A percentile compares a stretch with the other conserved stretches of the same genome.
Evolutionary conservation across 1,139 yeast species (phyloP).

Genomic region (Hemisphaericaspora subhashii): DNA sequence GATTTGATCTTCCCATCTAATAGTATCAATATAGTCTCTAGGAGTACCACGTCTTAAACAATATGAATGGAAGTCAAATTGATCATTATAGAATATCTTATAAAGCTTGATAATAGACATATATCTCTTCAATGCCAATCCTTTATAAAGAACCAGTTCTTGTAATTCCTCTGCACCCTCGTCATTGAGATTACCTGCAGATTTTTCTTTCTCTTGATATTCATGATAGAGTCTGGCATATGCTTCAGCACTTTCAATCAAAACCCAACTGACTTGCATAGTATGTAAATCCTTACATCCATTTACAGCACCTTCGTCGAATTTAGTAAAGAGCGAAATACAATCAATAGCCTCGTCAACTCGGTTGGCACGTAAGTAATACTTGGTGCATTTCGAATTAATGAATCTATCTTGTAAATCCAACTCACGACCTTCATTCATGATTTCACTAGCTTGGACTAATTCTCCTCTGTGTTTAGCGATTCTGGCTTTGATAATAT

Average conservation of each 20-base stretch:
- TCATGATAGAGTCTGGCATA: conserved; percentile 44
- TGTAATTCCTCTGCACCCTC: conserved; percentile 22
- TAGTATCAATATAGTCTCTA: conserved; percentile 71
- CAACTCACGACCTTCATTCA: conserved; percentile 70
- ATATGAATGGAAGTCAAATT: conserved; percentile 91
- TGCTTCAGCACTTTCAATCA: conserved; percentile 83
- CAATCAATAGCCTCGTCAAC: conserved; percentile 74
- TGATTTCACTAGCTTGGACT: conserved; percentile 58
- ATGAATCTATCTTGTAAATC: conserved; percentile 91
- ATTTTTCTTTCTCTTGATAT: conserved; percentile 19
- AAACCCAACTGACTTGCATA: conserved; percentile 92
- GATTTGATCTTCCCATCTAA: conserved; percentile 78
- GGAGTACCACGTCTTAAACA: conserved; percentile 91
- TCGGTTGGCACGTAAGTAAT: conserved; percentile 75
- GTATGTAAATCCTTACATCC: conserved; percentile 85
- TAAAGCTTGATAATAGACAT: conserved; percentile 65
- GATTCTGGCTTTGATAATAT: conserved; percentile 78
- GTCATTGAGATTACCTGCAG: too few species aligned
- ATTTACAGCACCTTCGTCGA: conserved; percentile 69
- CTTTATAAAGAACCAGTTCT: conserved; percentile 47
- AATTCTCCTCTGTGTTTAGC: conserved; percentile 68
- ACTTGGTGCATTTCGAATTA: conserved; percentile 85
- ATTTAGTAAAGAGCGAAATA: conserved; percentile 79
- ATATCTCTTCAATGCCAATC: conserved; percentile 80
- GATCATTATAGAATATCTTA: conserved; percentile 75